Evolutionary conservation across 2,329 filamentous ascomycete genomes (phyloP).

Genomic region (Cryphonectria carpinicola): DNA sequence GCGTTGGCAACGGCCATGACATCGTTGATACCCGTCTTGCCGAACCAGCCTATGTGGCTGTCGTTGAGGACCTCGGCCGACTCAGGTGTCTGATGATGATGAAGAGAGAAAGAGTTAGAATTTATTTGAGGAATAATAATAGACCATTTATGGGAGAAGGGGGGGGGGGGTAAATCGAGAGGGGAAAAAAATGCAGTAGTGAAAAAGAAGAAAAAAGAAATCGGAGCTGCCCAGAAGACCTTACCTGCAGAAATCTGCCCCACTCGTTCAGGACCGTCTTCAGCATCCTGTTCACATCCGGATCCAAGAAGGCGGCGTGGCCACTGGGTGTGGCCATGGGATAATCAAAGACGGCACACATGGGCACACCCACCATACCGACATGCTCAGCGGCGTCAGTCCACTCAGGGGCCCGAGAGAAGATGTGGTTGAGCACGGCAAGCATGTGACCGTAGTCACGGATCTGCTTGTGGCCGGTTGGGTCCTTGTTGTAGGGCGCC

Average conservation of each 20-base stretch:
- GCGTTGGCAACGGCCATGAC: conserved; percentile 57
- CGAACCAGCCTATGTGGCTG: conserved; percentile 58
- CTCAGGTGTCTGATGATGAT: conserved; percentile 47
- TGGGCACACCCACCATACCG: conserved; percentile 58
- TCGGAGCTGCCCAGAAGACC: conserved; percentile 19
- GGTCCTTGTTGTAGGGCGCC: conserved; percentile 63
- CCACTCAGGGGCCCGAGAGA: conserved; percentile 56
- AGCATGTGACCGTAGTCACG: conserved; percentile 71
- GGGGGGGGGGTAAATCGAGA: too few species aligned
- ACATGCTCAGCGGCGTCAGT: conserved; percentile 54
- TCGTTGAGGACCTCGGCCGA: conserved; percentile 56
- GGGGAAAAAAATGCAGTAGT: too few species aligned
- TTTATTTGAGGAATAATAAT: too few species aligned
- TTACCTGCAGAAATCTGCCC: conserved; percentile 56
- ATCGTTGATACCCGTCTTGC: conserved; percentile 50
- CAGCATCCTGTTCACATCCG: conserved; percentile 56
- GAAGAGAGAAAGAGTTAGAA: not conserved
- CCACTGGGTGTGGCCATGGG: conserved; percentile 59
- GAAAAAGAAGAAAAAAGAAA: not conserved
- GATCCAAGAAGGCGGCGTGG: conserved; percentile 58
- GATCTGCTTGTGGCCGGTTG: conserved; percentile 65
- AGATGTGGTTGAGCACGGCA: conserved; percentile 64
- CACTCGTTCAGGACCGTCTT: conserved; percentile 61
- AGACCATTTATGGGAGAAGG: too few species aligned
- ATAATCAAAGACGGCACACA: conserved; percentile 58